Conservation (phyloP, 495 filamentous ascomycete species). For the Penicillium lividum region DNA sequence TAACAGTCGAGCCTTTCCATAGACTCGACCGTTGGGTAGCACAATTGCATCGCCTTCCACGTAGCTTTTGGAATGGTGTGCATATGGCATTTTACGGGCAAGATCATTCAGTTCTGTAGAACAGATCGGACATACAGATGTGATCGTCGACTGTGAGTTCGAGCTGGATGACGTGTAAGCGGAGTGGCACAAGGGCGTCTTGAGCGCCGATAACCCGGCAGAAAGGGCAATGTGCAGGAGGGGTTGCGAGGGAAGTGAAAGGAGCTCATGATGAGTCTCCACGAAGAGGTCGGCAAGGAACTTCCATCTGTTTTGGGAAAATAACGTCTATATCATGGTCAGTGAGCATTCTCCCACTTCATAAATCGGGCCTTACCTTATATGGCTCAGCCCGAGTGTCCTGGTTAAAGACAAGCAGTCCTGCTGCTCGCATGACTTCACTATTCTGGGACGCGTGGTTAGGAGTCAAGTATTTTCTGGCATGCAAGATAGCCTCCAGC, state of each 20-base stretch:
- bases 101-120: slow-evolving; percentile 91
- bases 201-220: slow-evolving; percentile 89
- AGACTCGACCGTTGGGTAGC: slow-evolving; percentile 83
- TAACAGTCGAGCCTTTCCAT: slow-evolving; percentile 72
- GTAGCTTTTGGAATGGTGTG: slow-evolving; percentile 89
- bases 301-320: slow-evolving; percentile 69
- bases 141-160: slow-evolving; percentile 59
- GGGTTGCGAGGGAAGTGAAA: slow-evolving; percentile 78
- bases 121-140: slow-evolving; percentile 88
- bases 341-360: neutral
- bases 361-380: slow-evolving; percentile 45
- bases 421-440: slow-evolving; percentile 73
- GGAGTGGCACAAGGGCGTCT: slow-evolving; percentile 92
- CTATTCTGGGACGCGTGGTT: slow-evolving; percentile 65
- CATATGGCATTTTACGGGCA: slow-evolving; percentile 85
- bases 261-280: slow-evolving; percentile 80
- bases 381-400: slow-evolving; percentile 63
- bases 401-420: slow-evolving; percentile 73
- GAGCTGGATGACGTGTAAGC: slow-evolving; percentile 57
- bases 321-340: slow-evolving; percentile 58
- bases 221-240: slow-evolving; percentile 90
- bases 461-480: slow-evolving; percentile 73
- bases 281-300: slow-evolving; percentile 80
- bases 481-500: slow-evolving; percentile 76
- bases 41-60: slow-evolving; percentile 85